A percentile compares a stretch with the other conserved stretches of the same genome.
Evolutionary conservation across 1,284 basidiomycete genomes (phyloP).

Genomic region (Inonotus obliquus): DNA sequence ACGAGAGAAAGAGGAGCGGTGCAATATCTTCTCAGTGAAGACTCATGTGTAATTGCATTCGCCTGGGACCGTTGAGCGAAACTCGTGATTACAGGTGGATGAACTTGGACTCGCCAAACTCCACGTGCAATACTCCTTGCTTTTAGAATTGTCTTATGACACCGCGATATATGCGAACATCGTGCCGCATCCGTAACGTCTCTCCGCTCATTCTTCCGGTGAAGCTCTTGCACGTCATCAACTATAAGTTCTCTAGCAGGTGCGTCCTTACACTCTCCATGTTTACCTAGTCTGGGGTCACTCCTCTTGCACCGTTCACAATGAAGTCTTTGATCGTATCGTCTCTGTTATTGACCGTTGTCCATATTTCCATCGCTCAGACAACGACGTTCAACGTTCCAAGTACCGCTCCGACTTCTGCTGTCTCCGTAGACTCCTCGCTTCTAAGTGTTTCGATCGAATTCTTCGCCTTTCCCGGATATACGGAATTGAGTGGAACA

Average conservation of each 20-base stretch:
- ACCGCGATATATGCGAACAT: not conserved
- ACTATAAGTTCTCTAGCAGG: not conserved
- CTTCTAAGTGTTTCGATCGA: conserved; percentile 36
- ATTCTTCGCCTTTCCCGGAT: conserved; percentile 40
- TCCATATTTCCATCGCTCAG: not conserved
- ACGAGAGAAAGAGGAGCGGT: not conserved
- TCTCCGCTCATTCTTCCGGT: not conserved
- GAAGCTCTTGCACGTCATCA: not conserved
- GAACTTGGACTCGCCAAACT: not conserved
- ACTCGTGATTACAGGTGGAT: not conserved
- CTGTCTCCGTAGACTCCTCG: conserved; percentile 31
- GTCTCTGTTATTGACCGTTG: not conserved
- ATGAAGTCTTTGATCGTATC: not conserved
- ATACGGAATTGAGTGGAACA: conserved; percentile 33
- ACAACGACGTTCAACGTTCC: conserved; percentile 27
- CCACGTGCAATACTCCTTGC: not conserved
- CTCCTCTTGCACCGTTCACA: not conserved
- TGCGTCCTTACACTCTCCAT: too few relatives aligned
- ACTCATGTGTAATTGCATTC: not conserved
- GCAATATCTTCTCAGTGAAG: not conserved
- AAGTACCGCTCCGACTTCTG: conserved; percentile 27
- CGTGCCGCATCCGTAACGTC: not conserved
- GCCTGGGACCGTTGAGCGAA: not conserved
- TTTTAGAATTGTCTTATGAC: not conserved
- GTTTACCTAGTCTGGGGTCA: not conserved